Evolutionary conservation across 1,139 yeast genomes (phyloP).

Genomic region (Taphrina communis): DNA sequence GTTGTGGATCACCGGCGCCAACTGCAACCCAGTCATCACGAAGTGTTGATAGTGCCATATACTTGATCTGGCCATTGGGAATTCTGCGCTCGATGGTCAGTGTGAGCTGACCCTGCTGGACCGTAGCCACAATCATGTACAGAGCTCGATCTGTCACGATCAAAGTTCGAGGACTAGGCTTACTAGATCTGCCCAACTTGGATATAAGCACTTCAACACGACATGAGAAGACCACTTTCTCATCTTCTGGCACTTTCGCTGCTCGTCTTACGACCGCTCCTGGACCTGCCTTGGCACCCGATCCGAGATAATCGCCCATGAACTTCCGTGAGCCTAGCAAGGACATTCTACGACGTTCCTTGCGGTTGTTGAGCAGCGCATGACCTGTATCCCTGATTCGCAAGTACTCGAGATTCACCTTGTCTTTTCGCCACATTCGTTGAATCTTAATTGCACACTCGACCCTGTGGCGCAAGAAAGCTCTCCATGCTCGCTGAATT

Average conservation of each 20-base stretch:
- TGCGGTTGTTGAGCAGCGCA: conserved; percentile 68
- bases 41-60: conserved; percentile 70
- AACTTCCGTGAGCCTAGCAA: conserved; percentile 88
- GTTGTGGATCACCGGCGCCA: conserved; percentile 56
- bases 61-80: conserved; percentile 65
- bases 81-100: conserved; percentile 70
- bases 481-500: conserved; percentile 96
- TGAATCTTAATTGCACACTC: conserved; percentile 89
- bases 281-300: conserved; percentile 67
- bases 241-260: conserved; percentile 64
- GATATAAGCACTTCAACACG: conserved; percentile 81
- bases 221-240: conserved; percentile 74
- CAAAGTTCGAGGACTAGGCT: conserved; percentile 73
- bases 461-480: conserved; percentile 76
- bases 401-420: conserved; percentile 77
- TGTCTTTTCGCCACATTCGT: conserved; percentile 79
- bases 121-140: conserved; percentile 72
- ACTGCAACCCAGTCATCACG: conserved; percentile 96
- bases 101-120: conserved; percentile 73
- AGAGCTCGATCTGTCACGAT: conserved; percentile 59
- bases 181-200: conserved; percentile 91
- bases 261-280: conserved; percentile 70
- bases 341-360: conserved; percentile 89
- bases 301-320: conserved; percentile 92
- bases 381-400: conserved; percentile 86